phyloP scores from a whole-genome alignment of 2,329 filamentous ascomycete species.

The Clonostachys sp. region DNA sequence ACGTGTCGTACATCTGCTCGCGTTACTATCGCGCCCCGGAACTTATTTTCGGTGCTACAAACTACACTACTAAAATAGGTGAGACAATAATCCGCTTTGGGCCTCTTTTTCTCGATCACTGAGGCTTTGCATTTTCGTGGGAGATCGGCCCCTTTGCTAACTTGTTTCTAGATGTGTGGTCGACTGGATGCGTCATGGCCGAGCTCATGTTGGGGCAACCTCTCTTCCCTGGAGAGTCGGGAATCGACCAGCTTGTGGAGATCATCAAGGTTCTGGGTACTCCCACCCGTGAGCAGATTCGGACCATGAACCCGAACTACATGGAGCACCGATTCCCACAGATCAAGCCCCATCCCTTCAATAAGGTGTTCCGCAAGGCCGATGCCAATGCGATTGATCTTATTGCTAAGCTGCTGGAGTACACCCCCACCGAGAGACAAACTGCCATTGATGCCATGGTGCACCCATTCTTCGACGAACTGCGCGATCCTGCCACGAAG shows the following conservation, averaged over 20 bases:
- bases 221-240: conserved; percentile 95
- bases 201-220: conserved; percentile 98
- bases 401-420: conserved; percentile 90
- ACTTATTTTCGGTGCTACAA: conserved; percentile 96
- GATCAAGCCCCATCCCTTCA: conserved; percentile 99
- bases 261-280: conserved; percentile 99
- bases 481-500: conserved; percentile 85
- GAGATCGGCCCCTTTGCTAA: not conserved
- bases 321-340: conserved; percentile 99
- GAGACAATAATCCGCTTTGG: conserved; percentile 29
- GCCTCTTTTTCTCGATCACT: not conserved
- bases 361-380: conserved; percentile 98
- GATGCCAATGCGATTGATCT: conserved; percentile 89
- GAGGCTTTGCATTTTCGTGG: conserved; percentile 2
- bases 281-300: conserved; percentile 94
- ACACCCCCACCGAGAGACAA: conserved; percentile 92
- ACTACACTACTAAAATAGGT: conserved; percentile 99
- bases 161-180: conserved; percentile 92
- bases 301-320: conserved; percentile 99
- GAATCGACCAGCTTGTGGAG: conserved; percentile 96
- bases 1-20: conserved; percentile 99
- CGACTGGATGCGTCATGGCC: conserved; percentile 98
- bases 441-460: conserved; percentile 95
- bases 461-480: conserved; percentile 96
- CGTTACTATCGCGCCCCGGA: conserved; percentile 97